Evolutionary conservation across 371 early-diverging fungal genomes (phyloP).

Genomic region (Mortierella sp.): DNA sequence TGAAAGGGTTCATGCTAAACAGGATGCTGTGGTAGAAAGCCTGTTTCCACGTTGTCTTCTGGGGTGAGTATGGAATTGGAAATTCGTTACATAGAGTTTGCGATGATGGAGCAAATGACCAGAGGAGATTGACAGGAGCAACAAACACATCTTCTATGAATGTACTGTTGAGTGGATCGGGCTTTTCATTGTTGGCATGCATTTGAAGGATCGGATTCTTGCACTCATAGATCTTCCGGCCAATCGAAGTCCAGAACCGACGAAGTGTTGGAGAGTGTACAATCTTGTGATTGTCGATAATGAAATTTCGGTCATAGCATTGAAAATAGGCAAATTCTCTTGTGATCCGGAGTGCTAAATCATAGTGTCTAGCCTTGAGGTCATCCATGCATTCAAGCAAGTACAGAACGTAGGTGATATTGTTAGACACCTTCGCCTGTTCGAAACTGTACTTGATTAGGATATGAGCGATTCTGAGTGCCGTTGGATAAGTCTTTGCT

Average conservation of each 20-base stretch:
- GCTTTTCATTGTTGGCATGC: constrained; percentile 10
- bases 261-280: constrained; percentile 11
- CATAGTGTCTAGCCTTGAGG: too few relatives aligned
- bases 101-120: too few relatives aligned
- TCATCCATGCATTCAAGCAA: too few relatives aligned
- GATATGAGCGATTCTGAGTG: constrained; percentile 8
- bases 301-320: constrained; percentile 1
- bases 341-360: too few relatives aligned
- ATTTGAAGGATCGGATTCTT: constrained; percentile 20
- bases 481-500: constrained; percentile 2
- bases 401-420: not conserved
- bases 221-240: constrained; percentile 6
- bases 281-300: constrained; percentile 26
- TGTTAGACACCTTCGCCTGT: constrained; percentile 10
- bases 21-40: too few relatives aligned
- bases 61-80: constrained; percentile 9
- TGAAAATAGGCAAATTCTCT: too few relatives aligned
- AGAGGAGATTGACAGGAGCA: too few relatives aligned
- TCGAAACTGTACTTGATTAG: constrained; percentile 18
- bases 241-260: not conserved
- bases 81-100: too few relatives aligned
- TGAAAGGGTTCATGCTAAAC: too few relatives aligned
- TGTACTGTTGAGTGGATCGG: too few relatives aligned
- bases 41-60: constrained; percentile 3
- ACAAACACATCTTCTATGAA: too few relatives aligned